Evolutionary conservation across 129 eudicot species (phyloP).

Genomic region (Apium graveolens): DNA sequence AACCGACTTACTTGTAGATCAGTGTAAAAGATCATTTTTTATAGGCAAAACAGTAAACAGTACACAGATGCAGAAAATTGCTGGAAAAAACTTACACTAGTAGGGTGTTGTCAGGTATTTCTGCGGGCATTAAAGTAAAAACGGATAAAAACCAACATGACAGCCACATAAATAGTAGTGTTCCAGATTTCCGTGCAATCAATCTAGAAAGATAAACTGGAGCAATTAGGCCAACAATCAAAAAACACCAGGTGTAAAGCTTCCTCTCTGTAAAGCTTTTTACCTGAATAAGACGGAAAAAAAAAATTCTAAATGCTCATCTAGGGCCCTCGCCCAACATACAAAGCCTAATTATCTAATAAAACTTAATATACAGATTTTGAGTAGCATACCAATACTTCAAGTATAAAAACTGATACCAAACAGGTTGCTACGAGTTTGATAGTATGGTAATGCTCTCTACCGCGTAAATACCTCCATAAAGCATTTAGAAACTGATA

Average conservation of each 20-base stretch:
- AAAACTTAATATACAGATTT: background rate
- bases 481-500: conserved; percentile 61
- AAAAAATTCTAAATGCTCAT: conserved; percentile 4
- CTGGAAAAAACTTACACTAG: conserved; percentile 63
- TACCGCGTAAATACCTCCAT: conserved; percentile 43
- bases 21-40: background rate
- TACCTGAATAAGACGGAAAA: conserved; percentile 36
- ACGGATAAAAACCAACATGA: conserved; percentile 84
- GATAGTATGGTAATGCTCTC: conserved; percentile 34
- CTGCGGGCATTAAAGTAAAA: conserved; percentile 97
- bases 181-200: conserved; percentile 42
- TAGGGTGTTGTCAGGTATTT: conserved; percentile 90
- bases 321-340: background rate
- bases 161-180: conserved; percentile 54
- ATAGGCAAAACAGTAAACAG: conserved; percentile 5
- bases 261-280: conserved; percentile 89
- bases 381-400: conserved; percentile 45
- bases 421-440: conserved; percentile 45
- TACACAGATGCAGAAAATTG: background rate
- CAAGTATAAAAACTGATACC: conserved; percentile 64
- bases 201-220: conserved; percentile 45
- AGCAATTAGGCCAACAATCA: conserved; percentile 56
- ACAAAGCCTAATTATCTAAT: background rate
- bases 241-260: conserved; percentile 85
- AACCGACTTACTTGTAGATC: background rate